A percentile compares a stretch with the other conserved stretches of the same genome.
Evolutionary conservation across 1,139 yeast genomes (phyloP).

Genomic region (Arxiozyma slooffiae): DNA sequence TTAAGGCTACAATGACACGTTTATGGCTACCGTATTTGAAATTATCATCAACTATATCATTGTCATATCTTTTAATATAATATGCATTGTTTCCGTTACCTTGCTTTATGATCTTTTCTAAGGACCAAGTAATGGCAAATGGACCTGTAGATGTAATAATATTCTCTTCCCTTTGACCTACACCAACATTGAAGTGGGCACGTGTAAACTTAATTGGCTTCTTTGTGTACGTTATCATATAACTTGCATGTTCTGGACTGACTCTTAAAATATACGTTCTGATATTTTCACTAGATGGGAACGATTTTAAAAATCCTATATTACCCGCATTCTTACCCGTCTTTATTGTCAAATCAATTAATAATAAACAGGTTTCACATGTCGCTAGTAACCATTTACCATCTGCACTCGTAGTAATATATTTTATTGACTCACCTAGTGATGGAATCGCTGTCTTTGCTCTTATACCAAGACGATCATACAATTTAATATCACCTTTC

Average conservation of each 20-base stretch:
- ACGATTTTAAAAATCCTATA: conserved; percentile 56
- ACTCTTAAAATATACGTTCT: conserved; percentile 58
- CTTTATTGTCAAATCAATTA: conserved; percentile 56
- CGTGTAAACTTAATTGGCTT: conserved; percentile 50
- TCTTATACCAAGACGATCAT: conserved; percentile 57
- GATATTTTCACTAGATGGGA: conserved; percentile 59
- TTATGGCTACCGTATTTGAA: conserved; percentile 66
- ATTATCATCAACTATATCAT: conserved; percentile 63
- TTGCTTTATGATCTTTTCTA: conserved; percentile 39
- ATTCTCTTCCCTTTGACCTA: conserved; percentile 52
- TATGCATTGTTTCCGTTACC: conserved; percentile 51
- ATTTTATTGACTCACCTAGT: conserved; percentile 61
- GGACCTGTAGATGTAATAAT: conserved; percentile 75
- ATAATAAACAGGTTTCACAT: conserved; percentile 56
- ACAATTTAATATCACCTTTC: conserved; percentile 67
- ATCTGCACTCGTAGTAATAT: conserved; percentile 64
- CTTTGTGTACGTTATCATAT: conserved; percentile 46
- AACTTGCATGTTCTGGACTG: conserved; percentile 63
- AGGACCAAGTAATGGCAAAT: conserved; percentile 73
- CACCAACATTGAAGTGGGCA: conserved; percentile 69
- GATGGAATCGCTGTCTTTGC: conserved; percentile 78
- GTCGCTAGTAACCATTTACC: conserved; percentile 81
- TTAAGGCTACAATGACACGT: conserved; percentile 59
- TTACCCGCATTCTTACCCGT: conserved; percentile 52
- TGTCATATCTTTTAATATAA: conserved; percentile 52